These are phyloP conservation scores for Rehmannia glutinosa DNA, from an alignment of 257 asterid species.

Conservation along the genomic window DNA sequence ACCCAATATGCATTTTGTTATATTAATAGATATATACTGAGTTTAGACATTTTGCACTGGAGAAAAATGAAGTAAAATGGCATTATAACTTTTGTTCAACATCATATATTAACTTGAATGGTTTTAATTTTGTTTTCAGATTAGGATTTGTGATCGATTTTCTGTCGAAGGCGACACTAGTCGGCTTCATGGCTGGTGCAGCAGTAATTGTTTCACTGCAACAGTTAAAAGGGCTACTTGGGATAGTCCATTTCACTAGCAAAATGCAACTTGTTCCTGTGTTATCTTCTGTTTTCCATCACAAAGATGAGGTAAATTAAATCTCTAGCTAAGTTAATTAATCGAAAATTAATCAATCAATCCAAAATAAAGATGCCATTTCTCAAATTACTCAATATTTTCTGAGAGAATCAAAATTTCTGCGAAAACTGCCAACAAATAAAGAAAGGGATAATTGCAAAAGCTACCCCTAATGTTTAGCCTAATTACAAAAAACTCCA, in stretches of 20 bases:
- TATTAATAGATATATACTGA: no score
- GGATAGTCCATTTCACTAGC: constrained; percentile 78
- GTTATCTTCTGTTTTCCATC: constrained; percentile 61
- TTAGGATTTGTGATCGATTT: constrained; percentile 90
- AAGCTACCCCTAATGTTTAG: no score
- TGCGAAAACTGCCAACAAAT: no score
- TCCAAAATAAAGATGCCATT: no score
- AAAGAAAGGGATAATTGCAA: no score
- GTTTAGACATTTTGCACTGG: no score
- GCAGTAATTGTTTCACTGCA: constrained; percentile 85
- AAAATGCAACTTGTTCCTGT: constrained; percentile 85
- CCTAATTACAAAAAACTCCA: no score
- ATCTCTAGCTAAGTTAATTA: not conserved
- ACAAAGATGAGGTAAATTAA: constrained; percentile 51
- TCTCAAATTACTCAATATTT: no score
- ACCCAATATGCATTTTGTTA: no score
- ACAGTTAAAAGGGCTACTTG: constrained; percentile 84
- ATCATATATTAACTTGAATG: not conserved
- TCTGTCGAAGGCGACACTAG: constrained; percentile 87
- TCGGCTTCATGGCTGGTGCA: constrained; percentile 97
- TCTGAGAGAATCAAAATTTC: no score
- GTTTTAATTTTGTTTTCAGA: constrained; percentile 33
- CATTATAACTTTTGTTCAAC: not conserved
- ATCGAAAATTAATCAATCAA: not conserved
- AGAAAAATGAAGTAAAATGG: no score